phyloP scores from a whole-genome alignment of 2,329 filamentous ascomycete genomes.

The Akanthomyces dipterigenus region DNA sequence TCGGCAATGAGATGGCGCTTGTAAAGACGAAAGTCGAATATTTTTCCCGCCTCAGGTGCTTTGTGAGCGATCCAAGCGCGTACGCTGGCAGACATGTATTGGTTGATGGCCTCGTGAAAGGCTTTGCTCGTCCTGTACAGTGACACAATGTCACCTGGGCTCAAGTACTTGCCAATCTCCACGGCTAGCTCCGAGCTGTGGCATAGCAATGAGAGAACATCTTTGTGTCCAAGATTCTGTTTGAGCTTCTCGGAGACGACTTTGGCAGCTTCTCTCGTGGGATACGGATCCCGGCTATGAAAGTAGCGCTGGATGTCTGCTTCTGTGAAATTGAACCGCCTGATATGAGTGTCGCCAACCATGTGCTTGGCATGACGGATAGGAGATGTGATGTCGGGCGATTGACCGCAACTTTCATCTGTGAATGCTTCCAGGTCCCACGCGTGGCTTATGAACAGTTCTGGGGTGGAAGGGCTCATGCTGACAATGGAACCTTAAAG shows the following conservation, averaged over 20 bases:
- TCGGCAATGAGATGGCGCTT: constrained; percentile 50
- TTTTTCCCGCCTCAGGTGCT: constrained; percentile 46
- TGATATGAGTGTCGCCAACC: constrained; percentile 14
- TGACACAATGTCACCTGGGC: constrained; percentile 49
- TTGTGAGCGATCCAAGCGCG: constrained; percentile 45
- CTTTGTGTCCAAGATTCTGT: constrained; percentile 21
- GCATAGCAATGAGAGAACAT: constrained; percentile 38
- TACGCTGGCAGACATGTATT: constrained; percentile 52
- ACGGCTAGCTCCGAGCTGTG: constrained; percentile 46
- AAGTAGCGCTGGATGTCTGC: constrained; percentile 24
- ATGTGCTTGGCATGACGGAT: background rate
- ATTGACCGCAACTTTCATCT: background rate
- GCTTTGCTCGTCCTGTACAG: constrained; percentile 59
- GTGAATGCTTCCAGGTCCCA: background rate
- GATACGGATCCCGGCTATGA: constrained; percentile 23
- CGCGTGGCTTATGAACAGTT: background rate
- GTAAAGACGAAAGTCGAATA: constrained; percentile 59
- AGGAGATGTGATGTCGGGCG: constrained; percentile 12
- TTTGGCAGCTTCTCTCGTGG: background rate
- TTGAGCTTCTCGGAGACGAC: no score
- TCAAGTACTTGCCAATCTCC: constrained; percentile 47
- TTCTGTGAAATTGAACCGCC: constrained; percentile 24
- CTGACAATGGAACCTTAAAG: background rate
- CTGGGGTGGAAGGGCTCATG: background rate
- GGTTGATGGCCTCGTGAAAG: constrained; percentile 55